Evolutionary conservation across 306 rosid genomes (phyloP).

Genomic region (Malus asiatica): DNA sequence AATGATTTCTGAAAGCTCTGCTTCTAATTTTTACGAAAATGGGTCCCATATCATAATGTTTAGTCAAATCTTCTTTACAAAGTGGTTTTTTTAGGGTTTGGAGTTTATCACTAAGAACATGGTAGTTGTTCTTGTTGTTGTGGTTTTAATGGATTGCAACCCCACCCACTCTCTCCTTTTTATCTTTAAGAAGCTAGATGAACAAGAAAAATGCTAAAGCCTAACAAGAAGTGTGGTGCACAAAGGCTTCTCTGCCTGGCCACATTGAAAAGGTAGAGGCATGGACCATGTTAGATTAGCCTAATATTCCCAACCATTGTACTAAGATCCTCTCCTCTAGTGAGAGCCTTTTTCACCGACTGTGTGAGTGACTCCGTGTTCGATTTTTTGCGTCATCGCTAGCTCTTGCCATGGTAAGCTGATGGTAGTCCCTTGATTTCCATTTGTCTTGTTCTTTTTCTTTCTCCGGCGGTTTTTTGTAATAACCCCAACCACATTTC

Average conservation of each 20-base stretch:
- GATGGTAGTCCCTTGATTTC: too few relatives aligned
- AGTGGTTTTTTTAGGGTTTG: not conserved
- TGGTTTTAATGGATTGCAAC: not conserved
- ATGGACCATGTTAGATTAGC: not conserved
- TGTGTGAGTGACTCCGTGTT: too few relatives aligned
- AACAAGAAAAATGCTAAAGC: not conserved
- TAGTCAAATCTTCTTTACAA: not conserved
- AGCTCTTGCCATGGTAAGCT: too few relatives aligned
- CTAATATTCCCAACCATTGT: not conserved
- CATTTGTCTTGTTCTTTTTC: too few relatives aligned
- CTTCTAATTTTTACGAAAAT: not conserved
- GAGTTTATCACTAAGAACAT: not conserved
- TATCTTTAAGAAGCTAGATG: not conserved
- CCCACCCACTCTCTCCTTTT: not conserved
- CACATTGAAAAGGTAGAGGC: not conserved
- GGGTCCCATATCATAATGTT: not conserved
- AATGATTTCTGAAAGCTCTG: fast-evolving
- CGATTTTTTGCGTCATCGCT: too few relatives aligned
- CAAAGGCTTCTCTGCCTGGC: not conserved
- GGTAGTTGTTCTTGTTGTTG: not conserved
- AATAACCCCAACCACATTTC: too few relatives aligned
- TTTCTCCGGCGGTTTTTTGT: too few relatives aligned
- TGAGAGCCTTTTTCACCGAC: too few relatives aligned
- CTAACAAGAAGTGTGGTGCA: not conserved
- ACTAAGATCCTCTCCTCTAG: not conserved